Percentiles rank a stretch among this genome's conserved stretches.
Evolutionary conservation across 192 early-diverging fungal species (phyloP).

Genomic region (Gonapodya sp.): DNA sequence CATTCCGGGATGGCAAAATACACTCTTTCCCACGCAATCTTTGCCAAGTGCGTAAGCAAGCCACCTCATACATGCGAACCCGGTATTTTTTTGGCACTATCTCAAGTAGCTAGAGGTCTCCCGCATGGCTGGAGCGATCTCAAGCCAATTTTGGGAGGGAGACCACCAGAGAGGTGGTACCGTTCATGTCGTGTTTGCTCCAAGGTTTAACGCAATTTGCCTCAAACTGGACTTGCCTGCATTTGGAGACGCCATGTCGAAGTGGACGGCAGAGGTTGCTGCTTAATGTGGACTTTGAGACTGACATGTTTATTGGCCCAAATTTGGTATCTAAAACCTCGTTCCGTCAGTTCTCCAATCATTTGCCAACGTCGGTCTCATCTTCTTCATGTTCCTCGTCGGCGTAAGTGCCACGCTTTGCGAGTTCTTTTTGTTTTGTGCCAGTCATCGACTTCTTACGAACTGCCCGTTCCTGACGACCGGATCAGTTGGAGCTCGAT

Average conservation of each 20-base stretch:
- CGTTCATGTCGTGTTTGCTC: no score
- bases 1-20: constrained; percentile 52
- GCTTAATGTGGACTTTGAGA: no score
- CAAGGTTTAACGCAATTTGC: no score
- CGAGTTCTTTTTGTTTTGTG: background rate
- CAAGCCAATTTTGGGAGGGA: background rate
- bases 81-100: background rate
- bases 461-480: background rate
- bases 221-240: no score
- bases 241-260: no score
- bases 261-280: no score
- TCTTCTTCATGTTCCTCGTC: constrained; percentile 82
- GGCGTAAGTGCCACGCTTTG: no score
- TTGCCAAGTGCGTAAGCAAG: background rate
- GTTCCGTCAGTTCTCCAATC: constrained; percentile 59
- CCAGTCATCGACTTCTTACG: background rate
- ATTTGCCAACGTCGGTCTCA: constrained; percentile 75
- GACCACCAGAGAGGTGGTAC: no score
- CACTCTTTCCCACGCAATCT: constrained; percentile 56
- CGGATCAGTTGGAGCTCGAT: constrained; percentile 4
- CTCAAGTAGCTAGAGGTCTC: no score
- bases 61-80: background rate
- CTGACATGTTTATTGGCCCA: no score
- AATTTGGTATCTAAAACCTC: no score
- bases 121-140: constrained; percentile 20